Conservation (phyloP, 2,329 filamentous ascomycete species). For the Ilyonectria mors-panacis region DNA sequence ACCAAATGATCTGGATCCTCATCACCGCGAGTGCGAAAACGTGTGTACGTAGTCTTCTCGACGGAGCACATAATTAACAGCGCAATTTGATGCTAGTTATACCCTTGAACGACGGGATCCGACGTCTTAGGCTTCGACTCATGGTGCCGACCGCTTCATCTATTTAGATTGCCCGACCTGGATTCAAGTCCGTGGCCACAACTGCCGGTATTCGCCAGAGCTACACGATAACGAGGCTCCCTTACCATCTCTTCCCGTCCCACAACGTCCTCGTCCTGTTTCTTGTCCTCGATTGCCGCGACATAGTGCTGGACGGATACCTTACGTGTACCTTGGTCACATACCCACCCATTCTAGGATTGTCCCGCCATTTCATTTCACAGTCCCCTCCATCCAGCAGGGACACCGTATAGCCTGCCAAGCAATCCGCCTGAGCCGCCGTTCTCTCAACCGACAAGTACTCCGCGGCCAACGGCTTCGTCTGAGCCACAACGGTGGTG, state of each 20-base stretch:
- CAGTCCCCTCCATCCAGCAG: neutral
- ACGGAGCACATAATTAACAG: neutral
- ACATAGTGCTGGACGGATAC: neutral
- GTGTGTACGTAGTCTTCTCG: neutral
- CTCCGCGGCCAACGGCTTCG: neutral
- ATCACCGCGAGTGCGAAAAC: too few relatives aligned
- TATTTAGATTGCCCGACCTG: constrained; percentile 19
- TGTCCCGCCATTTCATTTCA: constrained; percentile 19
- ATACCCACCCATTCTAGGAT: neutral
- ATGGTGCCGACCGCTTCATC: constrained; percentile 15
- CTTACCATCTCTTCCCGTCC: too few relatives aligned
- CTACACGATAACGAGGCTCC: neutral
- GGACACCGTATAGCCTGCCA: neutral
- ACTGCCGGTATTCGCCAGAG: neutral
- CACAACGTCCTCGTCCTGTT: neutral
- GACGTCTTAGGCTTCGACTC: constrained; percentile 8
- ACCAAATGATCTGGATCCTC: neutral
- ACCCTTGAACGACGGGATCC: constrained; percentile 11
- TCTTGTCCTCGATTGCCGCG: neutral
- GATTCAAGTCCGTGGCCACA: constrained; percentile 1
- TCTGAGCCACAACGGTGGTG: constrained; percentile 10
- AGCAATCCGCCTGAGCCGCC: neutral
- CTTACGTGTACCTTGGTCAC: neutral
- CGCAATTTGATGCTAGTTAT: neutral
- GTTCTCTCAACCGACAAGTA: neutral